Conservation (phyloP, 306 rosid species). For the Gillenia trifoliata region DNA sequence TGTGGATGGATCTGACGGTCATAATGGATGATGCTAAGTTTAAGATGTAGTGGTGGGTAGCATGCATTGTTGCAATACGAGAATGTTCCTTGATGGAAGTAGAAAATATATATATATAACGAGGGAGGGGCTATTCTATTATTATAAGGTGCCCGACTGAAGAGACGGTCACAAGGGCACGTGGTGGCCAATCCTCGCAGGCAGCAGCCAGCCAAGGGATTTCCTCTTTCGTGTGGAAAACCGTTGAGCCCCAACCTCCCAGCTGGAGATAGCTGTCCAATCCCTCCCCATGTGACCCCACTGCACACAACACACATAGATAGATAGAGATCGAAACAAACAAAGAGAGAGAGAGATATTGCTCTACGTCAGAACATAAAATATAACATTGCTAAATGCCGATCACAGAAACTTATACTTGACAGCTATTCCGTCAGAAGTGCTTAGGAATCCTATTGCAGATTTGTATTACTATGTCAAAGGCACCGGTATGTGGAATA, state of each 20-base stretch:
- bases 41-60: background rate
- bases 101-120: background rate
- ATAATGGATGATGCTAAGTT: background rate
- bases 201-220: too few species aligned
- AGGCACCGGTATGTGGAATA: too few species aligned
- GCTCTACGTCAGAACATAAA: too few species aligned
- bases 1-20: background rate
- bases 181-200: constrained; percentile 81
- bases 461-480: too few species aligned
- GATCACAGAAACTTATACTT: too few species aligned
- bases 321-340: background rate
- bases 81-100: background rate
- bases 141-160: constrained; percentile 25
- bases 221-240: too few species aligned
- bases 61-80: background rate
- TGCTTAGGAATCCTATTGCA: too few species aligned
- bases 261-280: constrained; percentile 92
- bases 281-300: constrained; percentile 28
- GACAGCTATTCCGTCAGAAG: too few species aligned
- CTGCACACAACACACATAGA: background rate
- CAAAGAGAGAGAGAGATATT: too few species aligned
- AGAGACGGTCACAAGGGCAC: constrained; percentile 57
- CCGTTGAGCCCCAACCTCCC: constrained; percentile 75
- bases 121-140: constrained; percentile 5
- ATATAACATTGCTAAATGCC: too few species aligned